phyloP scores from a whole-genome alignment of 768 basidiomycete genomes.

The Leccinum variicolor region DNA sequence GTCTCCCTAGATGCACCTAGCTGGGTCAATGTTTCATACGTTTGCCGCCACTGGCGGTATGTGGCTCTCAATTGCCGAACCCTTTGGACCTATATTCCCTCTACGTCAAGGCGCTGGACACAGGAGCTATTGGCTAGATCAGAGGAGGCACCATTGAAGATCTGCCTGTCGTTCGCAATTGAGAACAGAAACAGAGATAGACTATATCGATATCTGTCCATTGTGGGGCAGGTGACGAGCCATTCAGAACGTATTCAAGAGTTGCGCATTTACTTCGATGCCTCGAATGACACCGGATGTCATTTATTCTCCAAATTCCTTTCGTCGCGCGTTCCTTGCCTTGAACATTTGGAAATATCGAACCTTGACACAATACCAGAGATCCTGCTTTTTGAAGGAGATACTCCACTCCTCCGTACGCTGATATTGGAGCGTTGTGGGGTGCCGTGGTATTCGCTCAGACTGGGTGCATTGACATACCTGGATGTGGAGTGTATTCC shows the following conservation, averaged over 20 bases:
- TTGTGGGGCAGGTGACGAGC: background rate
- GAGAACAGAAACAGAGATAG: no score
- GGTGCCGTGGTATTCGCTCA: background rate
- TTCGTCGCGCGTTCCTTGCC: background rate
- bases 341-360: background rate
- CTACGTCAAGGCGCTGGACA: no score
- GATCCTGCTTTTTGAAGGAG: background rate
- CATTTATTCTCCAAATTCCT: background rate
- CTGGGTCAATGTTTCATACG: no score
- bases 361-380: background rate
- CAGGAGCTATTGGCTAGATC: no score
- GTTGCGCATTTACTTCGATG: background rate
- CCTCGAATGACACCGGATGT: no score
- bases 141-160: background rate
- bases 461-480: constrained; percentile 26
- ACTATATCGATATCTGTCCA: no score
- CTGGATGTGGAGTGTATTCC: constrained; percentile 32
- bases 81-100: no score
- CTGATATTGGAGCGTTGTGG: background rate
- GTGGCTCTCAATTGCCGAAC: no score
- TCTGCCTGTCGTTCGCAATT: no score
- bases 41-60: no score
- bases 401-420: background rate
- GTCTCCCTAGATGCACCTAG: no score
- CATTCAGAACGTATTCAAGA: background rate